These are phyloP conservation scores for Plasmodium blacklocki DNA, from an alignment of 169 alveolate genomes.

Conservation along the genomic window DNA sequence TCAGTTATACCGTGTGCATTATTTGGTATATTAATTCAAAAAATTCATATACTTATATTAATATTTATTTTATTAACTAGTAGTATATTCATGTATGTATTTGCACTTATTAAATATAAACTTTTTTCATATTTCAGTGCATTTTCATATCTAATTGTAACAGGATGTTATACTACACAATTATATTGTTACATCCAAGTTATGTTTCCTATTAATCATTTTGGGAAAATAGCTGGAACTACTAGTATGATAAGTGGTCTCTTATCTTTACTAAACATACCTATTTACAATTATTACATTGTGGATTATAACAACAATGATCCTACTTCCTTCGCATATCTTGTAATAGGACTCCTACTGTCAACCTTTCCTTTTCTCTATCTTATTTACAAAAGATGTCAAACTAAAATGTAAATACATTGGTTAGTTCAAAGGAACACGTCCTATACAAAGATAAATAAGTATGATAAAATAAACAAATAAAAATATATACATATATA, in stretches of 20 bases:
- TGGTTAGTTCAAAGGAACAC: neutral
- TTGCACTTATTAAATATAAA: slow-evolving; percentile 55
- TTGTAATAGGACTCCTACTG: slow-evolving; percentile 38
- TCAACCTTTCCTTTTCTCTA: slow-evolving; percentile 45
- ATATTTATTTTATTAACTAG: slow-evolving; percentile 53
- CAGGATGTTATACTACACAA: slow-evolving; percentile 80
- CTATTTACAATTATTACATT: slow-evolving; percentile 72
- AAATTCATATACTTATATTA: slow-evolving; percentile 32
- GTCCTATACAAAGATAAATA: neutral
- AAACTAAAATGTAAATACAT: neutral
- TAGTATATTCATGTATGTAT: slow-evolving; percentile 75
- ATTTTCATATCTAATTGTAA: slow-evolving; percentile 74
- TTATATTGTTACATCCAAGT: slow-evolving; percentile 77
- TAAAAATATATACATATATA: neutral
- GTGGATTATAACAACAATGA: slow-evolving; percentile 39
- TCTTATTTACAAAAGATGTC: slow-evolving; percentile 16
- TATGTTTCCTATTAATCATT: slow-evolving; percentile 77
- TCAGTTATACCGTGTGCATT: slow-evolving; percentile 51
- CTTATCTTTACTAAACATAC: slow-evolving; percentile 77
- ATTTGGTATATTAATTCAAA: slow-evolving; percentile 49
- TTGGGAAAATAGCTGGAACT: slow-evolving; percentile 81
- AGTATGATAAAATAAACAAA: neutral
- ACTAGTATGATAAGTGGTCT: slow-evolving; percentile 80
- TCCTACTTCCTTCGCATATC: slow-evolving; percentile 54
- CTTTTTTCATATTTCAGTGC: slow-evolving; percentile 75